Conservation (phyloP, 192 early-diverging fungal genomes). For the Coemansia sp. region DNA sequence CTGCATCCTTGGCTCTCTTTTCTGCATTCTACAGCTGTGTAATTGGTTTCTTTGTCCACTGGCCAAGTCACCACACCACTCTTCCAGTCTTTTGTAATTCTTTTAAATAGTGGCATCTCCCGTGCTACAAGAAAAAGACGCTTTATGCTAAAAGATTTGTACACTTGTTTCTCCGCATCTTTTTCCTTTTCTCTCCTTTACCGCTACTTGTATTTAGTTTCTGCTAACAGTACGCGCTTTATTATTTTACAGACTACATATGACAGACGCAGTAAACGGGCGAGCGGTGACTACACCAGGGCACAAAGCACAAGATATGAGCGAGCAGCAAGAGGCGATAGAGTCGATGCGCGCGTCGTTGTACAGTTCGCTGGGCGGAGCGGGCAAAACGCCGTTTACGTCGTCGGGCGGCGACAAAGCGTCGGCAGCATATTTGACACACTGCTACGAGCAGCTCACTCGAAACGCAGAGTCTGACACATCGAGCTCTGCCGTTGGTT, state of each 20-base stretch:
- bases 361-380: background rate
- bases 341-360: background rate
- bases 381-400: slow-evolving; percentile 41
- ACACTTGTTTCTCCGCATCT: background rate
- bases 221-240: background rate
- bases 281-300: background rate
- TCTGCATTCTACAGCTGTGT: too few species aligned
- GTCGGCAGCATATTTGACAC: slow-evolving; percentile 35
- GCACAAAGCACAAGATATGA: background rate
- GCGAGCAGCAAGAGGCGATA: background rate
- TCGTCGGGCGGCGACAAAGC: slow-evolving; percentile 23
- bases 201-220: background rate
- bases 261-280: background rate
- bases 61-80: too few species aligned
- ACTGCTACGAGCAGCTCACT: slow-evolving; percentile 50
- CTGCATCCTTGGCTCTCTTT: too few species aligned
- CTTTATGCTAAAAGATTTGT: background rate
- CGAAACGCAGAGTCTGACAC: slow-evolving; percentile 20
- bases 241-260: background rate
- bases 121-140: background rate
- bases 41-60: too few species aligned
- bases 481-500: background rate
- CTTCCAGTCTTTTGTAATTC: too few species aligned
- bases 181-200: background rate
- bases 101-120: too few species aligned